These are phyloP conservation scores for Xylaria curta DNA, from an alignment of 495 filamentous ascomycete species.

Conservation along the genomic window DNA sequence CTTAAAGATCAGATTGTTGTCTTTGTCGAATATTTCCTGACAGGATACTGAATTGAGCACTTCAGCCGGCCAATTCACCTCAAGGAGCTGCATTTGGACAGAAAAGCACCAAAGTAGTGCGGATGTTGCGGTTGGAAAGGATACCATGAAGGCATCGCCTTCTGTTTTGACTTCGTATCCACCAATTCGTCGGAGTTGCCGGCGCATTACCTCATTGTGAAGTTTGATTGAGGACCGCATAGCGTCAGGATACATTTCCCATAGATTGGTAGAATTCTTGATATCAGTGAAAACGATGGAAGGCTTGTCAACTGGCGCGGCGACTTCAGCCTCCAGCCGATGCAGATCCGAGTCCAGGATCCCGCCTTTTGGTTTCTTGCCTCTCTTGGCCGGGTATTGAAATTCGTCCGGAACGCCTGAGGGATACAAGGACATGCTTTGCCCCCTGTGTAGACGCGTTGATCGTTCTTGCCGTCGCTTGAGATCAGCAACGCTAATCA, in stretches of 20 bases:
- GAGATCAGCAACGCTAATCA: constrained; percentile 88
- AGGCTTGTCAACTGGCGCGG: constrained; percentile 86
- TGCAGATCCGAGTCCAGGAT: constrained; percentile 80
- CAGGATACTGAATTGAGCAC: constrained; percentile 87
- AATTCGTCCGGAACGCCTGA: constrained; percentile 71
- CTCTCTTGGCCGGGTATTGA: constrained; percentile 64
- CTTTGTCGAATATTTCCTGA: constrained; percentile 78
- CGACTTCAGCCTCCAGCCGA: constrained; percentile 85
- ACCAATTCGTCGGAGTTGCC: constrained; percentile 90
- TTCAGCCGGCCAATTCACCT: constrained; percentile 91
- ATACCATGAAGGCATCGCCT: constrained; percentile 99
- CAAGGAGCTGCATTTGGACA: constrained; percentile 84
- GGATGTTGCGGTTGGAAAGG: constrained; percentile 92
- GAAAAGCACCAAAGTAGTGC: constrained; percentile 96
- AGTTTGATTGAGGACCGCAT: constrained; percentile 96
- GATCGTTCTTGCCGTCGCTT: constrained; percentile 77
- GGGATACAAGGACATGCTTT: constrained; percentile 81
- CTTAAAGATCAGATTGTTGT: constrained; percentile 88
- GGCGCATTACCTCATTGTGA: constrained; percentile 93
- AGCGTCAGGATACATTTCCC: constrained; percentile 91
- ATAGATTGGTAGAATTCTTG: constrained; percentile 96
- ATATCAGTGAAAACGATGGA: constrained; percentile 99
- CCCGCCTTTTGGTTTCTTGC: constrained; percentile 70
- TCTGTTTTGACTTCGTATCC: constrained; percentile 99
- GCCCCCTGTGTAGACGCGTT: constrained; percentile 65